phyloP scores from a whole-genome alignment of 495 filamentous ascomycete species.

The Tuber borchii region DNA sequence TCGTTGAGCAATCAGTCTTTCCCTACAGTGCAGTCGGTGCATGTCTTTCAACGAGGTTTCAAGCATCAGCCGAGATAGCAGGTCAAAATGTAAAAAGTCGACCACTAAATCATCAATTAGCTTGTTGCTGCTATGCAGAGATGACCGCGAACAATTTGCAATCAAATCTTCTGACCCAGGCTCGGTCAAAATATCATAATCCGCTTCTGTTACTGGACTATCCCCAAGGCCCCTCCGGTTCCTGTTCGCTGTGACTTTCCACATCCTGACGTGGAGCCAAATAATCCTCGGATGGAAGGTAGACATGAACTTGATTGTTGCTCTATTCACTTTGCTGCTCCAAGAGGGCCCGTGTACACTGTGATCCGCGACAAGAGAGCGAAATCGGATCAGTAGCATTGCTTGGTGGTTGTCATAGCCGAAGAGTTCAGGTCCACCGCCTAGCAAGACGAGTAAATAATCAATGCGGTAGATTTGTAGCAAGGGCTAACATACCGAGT shows the following conservation, averaged over 20 bases:
- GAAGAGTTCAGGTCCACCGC: background rate
- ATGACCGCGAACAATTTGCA: slow-evolving; percentile 3
- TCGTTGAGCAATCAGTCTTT: background rate
- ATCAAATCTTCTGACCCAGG: slow-evolving; percentile 11
- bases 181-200: background rate
- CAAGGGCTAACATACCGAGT: slow-evolving; percentile 2
- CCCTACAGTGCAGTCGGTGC: background rate
- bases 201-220: background rate
- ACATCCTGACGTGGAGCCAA: slow-evolving; percentile 8
- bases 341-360: background rate
- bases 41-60: slow-evolving; percentile 10
- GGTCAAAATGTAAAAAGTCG: background rate
- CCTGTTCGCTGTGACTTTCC: background rate
- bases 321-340: background rate
- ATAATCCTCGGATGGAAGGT: background rate
- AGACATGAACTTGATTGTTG: too few species aligned
- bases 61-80: slow-evolving; percentile 8
- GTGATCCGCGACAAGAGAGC: background rate
- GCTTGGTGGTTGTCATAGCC: background rate
- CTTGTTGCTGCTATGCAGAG: background rate
- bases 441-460: background rate
- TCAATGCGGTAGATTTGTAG: background rate
- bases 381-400: background rate
- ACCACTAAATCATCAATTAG: background rate
- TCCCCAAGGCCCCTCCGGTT: too few species aligned